phyloP scores from a whole-genome alignment of 2,329 filamentous ascomycete species.

The Hypoxylon sp. region DNA sequence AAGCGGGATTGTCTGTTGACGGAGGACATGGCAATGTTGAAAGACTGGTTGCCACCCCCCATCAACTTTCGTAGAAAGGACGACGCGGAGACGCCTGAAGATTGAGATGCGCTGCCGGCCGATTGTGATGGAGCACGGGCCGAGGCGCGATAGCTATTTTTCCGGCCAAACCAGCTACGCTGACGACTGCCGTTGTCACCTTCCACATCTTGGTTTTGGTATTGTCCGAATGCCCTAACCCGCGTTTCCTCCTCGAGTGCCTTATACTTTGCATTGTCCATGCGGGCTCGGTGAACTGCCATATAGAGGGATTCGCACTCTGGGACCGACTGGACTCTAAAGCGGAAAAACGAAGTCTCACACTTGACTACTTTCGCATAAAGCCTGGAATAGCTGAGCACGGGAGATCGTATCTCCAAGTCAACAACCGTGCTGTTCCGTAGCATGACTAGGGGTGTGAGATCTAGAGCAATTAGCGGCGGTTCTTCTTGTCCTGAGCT shows the following conservation, averaged over 20 bases:
- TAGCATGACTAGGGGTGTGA: slow-evolving; percentile 92
- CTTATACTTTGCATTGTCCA: slow-evolving; percentile 93
- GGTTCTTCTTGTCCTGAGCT: slow-evolving; percentile 56
- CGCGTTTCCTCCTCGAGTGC: slow-evolving; percentile 75
- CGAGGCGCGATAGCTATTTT: slow-evolving; percentile 76
- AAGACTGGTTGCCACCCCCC: slow-evolving; percentile 76
- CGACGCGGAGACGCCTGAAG: slow-evolving; percentile 73
- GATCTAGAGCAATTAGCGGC: slow-evolving; percentile 79
- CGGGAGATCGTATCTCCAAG: slow-evolving; percentile 91
- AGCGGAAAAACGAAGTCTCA: slow-evolving; percentile 84
- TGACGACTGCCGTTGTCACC: slow-evolving; percentile 64
- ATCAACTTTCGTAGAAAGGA: slow-evolving; percentile 87
- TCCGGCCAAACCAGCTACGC: slow-evolving; percentile 73
- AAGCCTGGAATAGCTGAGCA: slow-evolving; percentile 69
- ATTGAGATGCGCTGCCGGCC: slow-evolving; percentile 76
- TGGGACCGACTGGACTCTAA: slow-evolving; percentile 81
- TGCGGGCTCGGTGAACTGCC: slow-evolving; percentile 88
- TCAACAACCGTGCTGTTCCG: slow-evolving; percentile 93
- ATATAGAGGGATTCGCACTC: slow-evolving; percentile 88
- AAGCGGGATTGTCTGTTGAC: slow-evolving; percentile 73
- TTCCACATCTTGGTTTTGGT: slow-evolving; percentile 64
- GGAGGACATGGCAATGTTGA: slow-evolving; percentile 87
- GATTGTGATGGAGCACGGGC: slow-evolving; percentile 75
- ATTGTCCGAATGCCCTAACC: slow-evolving; percentile 79
- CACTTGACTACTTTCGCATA: slow-evolving; percentile 78